Evolutionary conservation across 305 asterid genomes (phyloP).

Genomic region (Fraxinus velutina): DNA sequence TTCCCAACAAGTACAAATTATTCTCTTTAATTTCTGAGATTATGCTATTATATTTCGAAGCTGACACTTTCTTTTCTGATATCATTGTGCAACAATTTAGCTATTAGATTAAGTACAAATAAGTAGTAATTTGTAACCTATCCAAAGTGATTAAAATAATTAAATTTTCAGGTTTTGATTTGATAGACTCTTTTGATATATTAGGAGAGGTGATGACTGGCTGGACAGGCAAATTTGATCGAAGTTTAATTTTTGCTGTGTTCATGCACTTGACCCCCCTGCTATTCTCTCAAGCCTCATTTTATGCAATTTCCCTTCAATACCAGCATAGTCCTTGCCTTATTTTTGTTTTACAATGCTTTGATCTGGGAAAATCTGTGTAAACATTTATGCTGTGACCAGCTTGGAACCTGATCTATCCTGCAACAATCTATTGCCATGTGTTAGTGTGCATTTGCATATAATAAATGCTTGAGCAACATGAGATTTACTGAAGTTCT

Average conservation of each 20-base stretch:
- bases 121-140: not conserved
- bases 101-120: slow-evolving; percentile 1
- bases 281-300: not conserved
- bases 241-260: not conserved
- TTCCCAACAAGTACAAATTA: slow-evolving; percentile 89
- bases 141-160: not conserved
- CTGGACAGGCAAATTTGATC: not conserved
- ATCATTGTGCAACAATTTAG: not conserved
- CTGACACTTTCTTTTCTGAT: slow-evolving; percentile 4
- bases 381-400: not conserved
- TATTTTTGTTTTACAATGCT: not conserved
- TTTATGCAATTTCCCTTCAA: not conserved
- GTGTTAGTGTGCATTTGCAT: not conserved
- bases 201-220: slow-evolving; percentile 5
- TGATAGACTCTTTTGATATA: not conserved
- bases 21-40: slow-evolving; percentile 8
- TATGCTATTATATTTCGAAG: slow-evolving; percentile 4
- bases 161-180: slow-evolving; percentile 3
- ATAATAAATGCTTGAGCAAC: not conserved
- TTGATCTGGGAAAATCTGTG: not conserved
- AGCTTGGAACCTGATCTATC: not conserved
- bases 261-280: not conserved
- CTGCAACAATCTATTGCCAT: not conserved
- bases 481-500: not conserved
- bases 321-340: not conserved